phyloP scores from a whole-genome alignment of 2,329 filamentous ascomycete genomes.

The Talaromyces sp. region DNA sequence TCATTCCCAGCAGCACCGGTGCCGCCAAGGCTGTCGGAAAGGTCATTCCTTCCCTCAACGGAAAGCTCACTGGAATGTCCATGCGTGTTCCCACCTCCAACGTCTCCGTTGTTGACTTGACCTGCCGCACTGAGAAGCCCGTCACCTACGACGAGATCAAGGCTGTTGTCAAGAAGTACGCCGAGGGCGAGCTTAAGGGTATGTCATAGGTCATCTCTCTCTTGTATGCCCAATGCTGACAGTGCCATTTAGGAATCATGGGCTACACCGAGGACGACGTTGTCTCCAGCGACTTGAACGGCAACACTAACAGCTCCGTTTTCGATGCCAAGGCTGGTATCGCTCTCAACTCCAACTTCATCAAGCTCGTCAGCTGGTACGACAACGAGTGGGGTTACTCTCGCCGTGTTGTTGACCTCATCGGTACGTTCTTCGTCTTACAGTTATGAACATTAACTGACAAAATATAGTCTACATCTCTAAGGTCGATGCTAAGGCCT shows the following conservation, averaged over 20 bases:
- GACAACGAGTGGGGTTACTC: constrained; percentile 99
- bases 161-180: constrained; percentile 79
- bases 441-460: constrained; percentile 23
- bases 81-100: constrained; percentile 99
- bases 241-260: constrained; percentile 64
- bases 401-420: constrained; percentile 84
- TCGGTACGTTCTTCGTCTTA: constrained; percentile 35
- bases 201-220: background rate
- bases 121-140: constrained; percentile 86
- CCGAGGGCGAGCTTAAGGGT: constrained; percentile 83
- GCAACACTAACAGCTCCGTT: constrained; percentile 91
- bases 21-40: constrained; percentile 99
- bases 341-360: constrained; percentile 95
- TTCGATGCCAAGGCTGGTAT: constrained; percentile 99
- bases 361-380: constrained; percentile 98
- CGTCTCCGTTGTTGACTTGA: constrained; percentile 98
- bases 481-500: constrained; percentile 61
- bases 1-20: constrained; percentile 98
- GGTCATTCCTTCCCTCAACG: constrained; percentile 96
- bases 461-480: constrained; percentile 62
- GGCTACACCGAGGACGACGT: constrained; percentile 96
- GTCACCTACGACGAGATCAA: constrained; percentile 80
- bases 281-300: constrained; percentile 90
- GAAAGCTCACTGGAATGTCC: constrained; percentile 99
- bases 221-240: constrained; percentile 4